Conservation (phyloP, 2,329 filamentous ascomycete species). For the Aspergillus pseudoterreus region DNA sequence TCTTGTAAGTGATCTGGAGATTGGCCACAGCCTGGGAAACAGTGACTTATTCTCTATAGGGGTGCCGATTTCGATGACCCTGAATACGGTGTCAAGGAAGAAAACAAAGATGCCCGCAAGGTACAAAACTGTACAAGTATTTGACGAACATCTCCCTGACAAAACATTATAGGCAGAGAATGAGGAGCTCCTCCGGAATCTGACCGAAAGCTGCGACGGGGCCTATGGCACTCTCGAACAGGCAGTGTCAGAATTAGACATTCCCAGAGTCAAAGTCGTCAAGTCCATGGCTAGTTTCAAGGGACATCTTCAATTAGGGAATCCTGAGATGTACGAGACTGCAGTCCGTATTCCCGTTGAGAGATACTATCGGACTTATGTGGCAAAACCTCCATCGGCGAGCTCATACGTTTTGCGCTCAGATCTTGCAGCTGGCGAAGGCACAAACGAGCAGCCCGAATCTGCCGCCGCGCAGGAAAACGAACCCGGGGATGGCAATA, state of each 20-base stretch:
- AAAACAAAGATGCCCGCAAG: slow-evolving; percentile 72
- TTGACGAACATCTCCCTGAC: slow-evolving; percentile 2
- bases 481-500: slow-evolving; percentile 32
- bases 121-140: slow-evolving; percentile 33
- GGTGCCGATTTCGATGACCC: slow-evolving; percentile 91
- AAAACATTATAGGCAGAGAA: slow-evolving; percentile 56
- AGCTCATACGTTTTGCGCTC: slow-evolving; percentile 66
- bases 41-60: slow-evolving; percentile 43
- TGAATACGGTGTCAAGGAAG: slow-evolving; percentile 88
- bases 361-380: slow-evolving; percentile 81
- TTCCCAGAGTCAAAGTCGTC: slow-evolving; percentile 71
- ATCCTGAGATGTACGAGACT: slow-evolving; percentile 67
- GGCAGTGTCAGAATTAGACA: slow-evolving; percentile 74
- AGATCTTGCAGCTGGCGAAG: slow-evolving; percentile 45
- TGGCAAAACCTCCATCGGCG: slow-evolving; percentile 69
- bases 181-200: slow-evolving; percentile 62
- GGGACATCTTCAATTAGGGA: slow-evolving; percentile 74
- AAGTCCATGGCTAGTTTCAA: slow-evolving; percentile 75
- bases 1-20: slow-evolving; percentile 59
- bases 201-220: slow-evolving; percentile 68
- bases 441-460: slow-evolving; percentile 51
- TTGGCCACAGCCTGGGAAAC: neutral
- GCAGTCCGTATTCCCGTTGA: slow-evolving; percentile 83
- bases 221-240: slow-evolving; percentile 80
- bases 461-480: slow-evolving; percentile 37